Base-by-base conservation (phyloP, 768 basidiomycete species). In the Suillus sp. region DNA sequence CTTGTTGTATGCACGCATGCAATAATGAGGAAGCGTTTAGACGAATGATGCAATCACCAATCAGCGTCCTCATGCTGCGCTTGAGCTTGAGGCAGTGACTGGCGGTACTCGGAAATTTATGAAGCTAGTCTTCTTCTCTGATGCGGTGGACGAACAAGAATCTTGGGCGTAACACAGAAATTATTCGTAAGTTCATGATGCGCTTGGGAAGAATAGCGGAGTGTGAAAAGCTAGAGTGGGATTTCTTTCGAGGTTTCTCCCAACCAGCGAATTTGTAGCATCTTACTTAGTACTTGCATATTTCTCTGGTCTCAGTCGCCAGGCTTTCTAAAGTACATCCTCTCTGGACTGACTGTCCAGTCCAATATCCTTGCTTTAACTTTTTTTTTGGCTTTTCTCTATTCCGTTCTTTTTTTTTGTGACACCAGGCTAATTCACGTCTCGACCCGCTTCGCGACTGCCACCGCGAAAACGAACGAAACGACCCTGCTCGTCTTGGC, bases 251-350 rank as follows among this genome's bases (percentile, higher is more conserved):
- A 65, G 61, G 73, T 65, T 68, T 64, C 65, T 75, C 74, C 66
- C 74, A 74, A 68, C 75, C 68, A 65, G 70, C 58, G 66, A 69
- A 58, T 71, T 74, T 68, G 69, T 74, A 72, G 64, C 75, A 77
- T 70, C 74, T 76, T 75, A 75, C 74, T 77, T 75, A 75, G 75
- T 74, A 68, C 75, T 68, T 57, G 65, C 72, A 54, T 77, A 75
- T 75, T 75, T 72, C 67, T 65, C 74, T 75, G 74, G 74, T 71
- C 58, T 63, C 66, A 72, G 74, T 72, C 74, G 40, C 75, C 74
- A 77, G 75, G 51, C 48, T 63, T 65, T 62, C 62, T 66, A 77
- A 75, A 72, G 72, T 75, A 75, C 75, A 30, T 68, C 2, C 59
- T 67, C 64, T 66, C 67, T 75, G 74, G 74, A 72, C 68, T 53